phyloP scores from a whole-genome alignment of 805 yeast species.

The Candida glaebosa region DNA sequence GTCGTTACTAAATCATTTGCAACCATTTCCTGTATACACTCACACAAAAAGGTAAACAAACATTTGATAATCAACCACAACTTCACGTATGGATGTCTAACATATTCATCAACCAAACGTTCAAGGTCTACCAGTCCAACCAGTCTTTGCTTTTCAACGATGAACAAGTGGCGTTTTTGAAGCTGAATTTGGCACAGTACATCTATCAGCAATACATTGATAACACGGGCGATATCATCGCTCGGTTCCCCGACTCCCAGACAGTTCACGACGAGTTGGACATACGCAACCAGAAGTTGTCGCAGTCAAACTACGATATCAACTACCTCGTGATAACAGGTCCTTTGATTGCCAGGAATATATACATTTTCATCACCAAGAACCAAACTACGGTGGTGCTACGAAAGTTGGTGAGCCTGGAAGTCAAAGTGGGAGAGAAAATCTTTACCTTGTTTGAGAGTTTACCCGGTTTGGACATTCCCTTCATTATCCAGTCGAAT shows the following conservation, averaged over 20 bases:
- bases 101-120: constrained; percentile 15
- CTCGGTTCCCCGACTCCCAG: constrained; percentile 8
- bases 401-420: constrained; percentile 4
- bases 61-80: too few species aligned
- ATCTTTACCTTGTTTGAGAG: constrained; percentile 8
- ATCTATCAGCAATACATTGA: constrained; percentile 9
- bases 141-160: constrained; percentile 7
- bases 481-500: constrained; percentile 8
- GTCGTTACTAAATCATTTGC: too few species aligned
- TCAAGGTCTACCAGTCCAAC: constrained; percentile 16
- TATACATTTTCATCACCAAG: constrained; percentile 10
- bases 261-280: constrained; percentile 11
- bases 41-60: background rate
- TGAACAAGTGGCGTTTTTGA: constrained; percentile 9
- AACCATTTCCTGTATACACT: background rate
- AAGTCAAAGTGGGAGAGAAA: background rate
- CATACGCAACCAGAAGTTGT: constrained; percentile 6
- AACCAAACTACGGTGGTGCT: background rate
- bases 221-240: constrained; percentile 6
- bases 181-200: constrained; percentile 10
- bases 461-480: constrained; percentile 7
- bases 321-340: constrained; percentile 7
- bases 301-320: constrained; percentile 4
- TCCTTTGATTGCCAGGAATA: constrained; percentile 9
- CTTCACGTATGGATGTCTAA: constrained; percentile 7